Percentiles rank a stretch among this genome's conserved stretches.
Evolutionary conservation across 768 basidiomycete species (phyloP).

Genomic region (Kondoa malvinella): DNA sequence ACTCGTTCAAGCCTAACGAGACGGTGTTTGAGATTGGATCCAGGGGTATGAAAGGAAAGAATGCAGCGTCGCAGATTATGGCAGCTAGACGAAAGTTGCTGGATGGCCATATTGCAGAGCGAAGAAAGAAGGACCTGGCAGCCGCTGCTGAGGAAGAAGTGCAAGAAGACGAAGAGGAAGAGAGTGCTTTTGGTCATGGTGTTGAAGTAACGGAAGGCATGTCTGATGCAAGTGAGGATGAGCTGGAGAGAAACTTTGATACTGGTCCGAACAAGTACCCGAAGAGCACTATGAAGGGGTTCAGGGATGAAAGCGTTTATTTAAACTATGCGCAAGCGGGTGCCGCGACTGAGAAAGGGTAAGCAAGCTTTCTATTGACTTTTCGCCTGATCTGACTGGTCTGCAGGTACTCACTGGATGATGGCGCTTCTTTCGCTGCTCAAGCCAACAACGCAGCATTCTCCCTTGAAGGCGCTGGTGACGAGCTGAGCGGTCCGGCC

Average conservation of each 20-base stretch:
- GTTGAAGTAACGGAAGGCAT: conserved; percentile 33
- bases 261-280: conserved; percentile 1
- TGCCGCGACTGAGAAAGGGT: conserved; percentile 79
- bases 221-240: conserved; percentile 47
- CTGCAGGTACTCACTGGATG: conserved; percentile 64
- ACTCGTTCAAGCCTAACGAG: conserved; percentile 65
- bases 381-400: not conserved
- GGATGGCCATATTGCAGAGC: conserved; percentile 35
- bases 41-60: conserved; percentile 52
- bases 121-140: conserved; percentile 30
- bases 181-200: conserved; percentile 21
- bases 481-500: conserved; percentile 38
- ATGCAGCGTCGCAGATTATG: conserved; percentile 57
- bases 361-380: conserved; percentile 26
- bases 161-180: conserved; percentile 29
- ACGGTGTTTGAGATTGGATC: conserved; percentile 80
- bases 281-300: conserved; percentile 36
- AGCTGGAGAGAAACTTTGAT: conserved; percentile 20
- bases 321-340: conserved; percentile 83
- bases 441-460: conserved; percentile 66
- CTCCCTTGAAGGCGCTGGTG: conserved; percentile 54
- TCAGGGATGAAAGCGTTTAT: conserved; percentile 70
- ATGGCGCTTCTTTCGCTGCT: conserved; percentile 68
- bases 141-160: conserved; percentile 18
- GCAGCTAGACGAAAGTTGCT: conserved; percentile 67